Conservation (phyloP, 495 filamentous ascomycete genomes). For the Amphirosellinia nigrospora region DNA sequence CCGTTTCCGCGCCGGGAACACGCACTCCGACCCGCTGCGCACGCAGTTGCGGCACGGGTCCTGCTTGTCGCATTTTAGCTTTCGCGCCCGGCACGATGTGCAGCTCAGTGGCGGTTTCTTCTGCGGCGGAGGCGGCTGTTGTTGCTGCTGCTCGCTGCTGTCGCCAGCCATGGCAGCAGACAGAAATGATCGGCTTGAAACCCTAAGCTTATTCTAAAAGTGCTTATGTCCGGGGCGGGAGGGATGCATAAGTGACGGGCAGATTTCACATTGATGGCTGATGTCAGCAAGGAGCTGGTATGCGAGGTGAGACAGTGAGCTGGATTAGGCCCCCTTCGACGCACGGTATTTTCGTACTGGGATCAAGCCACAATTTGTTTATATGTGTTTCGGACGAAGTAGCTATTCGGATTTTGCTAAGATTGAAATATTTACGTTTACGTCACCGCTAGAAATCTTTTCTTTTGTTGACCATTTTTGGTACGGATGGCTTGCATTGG, state of each 20-base stretch:
- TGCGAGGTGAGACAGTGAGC: background rate
- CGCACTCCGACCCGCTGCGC: conserved; percentile 70
- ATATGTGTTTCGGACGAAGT: background rate
- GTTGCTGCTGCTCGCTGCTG: conserved; percentile 4
- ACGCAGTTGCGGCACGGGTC: conserved; percentile 74
- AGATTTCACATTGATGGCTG: conserved; percentile 2
- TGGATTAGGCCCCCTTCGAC: background rate
- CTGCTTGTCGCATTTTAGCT: conserved; percentile 73
- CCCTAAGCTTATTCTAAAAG: background rate
- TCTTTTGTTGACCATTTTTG: background rate
- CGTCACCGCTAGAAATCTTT: background rate
- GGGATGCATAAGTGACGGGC: background rate
- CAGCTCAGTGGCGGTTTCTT: conserved; percentile 54
- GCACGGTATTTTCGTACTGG: background rate
- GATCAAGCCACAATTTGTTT: background rate
- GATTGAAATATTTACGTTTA: background rate
- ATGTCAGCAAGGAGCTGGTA: background rate
- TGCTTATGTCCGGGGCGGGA: background rate
- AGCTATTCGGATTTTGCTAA: background rate
- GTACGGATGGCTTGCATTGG: background rate
- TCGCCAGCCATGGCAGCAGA: conserved; percentile 25
- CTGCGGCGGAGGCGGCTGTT: background rate
- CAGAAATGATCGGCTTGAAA: conserved; percentile 43
- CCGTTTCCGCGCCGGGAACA: conserved; percentile 69
- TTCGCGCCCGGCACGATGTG: conserved; percentile 75